Base-by-base conservation (phyloP, 805 yeast species). In the Candida morakotiae region DNA sequence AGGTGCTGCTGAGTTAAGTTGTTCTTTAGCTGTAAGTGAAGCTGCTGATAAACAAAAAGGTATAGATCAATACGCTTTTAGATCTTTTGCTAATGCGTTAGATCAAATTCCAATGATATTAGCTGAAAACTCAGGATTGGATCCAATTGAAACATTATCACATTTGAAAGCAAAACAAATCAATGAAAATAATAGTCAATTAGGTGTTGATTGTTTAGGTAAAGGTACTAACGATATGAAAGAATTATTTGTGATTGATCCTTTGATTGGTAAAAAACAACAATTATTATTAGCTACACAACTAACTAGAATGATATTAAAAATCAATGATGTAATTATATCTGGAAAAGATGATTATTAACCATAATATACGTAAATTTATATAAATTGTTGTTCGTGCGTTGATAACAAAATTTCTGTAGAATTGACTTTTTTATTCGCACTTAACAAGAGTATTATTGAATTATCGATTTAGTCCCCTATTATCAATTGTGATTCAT, bases 1-100 rank as follows among this genome's bases (percentile, higher is more conserved):
- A 51, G 99, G 99, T 49, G 95, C 98, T 16, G 94, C 98, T 25
- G 99, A 93, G 67, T 81, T 93, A 37, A 75, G 96, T 2, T 84
- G 95, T 70, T 88, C 98, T 10, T 67, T 93, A 49, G 94, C 93
- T 13, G 95, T 93, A 11, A 72, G 87, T 40, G 86, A 83, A 34
- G 95, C 84, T 47, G 97, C 98, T 34, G 96, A 91, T 60, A 80
- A 77, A 55, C 95, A 86, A 63, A 81, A 81, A 51, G 98, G 98
- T 40, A 91, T 91, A 45, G 97, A 91, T 53, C 98, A 94, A 69
- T 93, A 93, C 59, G 98, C 98, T 0, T 87, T 93, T 79, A 81
- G 97, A 56, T 95, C 96, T 1, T 93, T 93, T 62, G 76, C 97
- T 6, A 75, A 75, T 44, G 98, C 98, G 9, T 70, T 93, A 53